Conservation (phyloP, 2,329 filamentous ascomycete species). For the Beauveria rudraprayagi region DNA sequence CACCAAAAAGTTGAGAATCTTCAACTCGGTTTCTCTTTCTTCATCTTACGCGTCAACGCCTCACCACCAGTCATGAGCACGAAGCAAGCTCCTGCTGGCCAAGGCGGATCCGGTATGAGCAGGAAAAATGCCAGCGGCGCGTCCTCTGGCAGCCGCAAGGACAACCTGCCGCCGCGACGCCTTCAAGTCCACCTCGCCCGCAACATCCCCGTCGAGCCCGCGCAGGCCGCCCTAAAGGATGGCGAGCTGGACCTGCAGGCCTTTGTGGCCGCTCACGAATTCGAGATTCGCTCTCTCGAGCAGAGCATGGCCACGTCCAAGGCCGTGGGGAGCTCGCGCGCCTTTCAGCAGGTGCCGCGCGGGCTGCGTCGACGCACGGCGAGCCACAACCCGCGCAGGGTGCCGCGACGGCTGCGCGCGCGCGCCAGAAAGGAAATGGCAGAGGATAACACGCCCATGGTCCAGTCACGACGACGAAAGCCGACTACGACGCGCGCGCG, state of each 20-base stretch:
- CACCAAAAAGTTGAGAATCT: conserved; percentile 6
- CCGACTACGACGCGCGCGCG: conserved; percentile 49
- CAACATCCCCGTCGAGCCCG: conserved; percentile 41
- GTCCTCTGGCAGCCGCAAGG: conserved; percentile 16
- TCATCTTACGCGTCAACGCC: conserved; percentile 11
- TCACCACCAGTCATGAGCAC: conserved; percentile 20
- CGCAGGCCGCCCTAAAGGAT: conserved; percentile 47
- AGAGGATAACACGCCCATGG: conserved; percentile 83
- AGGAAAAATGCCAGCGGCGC: conserved; percentile 21
- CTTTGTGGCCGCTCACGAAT: conserved; percentile 79
- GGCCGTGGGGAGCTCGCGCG: conserved; percentile 52
- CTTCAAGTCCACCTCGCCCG: conserved; percentile 39
- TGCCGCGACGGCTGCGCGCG: conserved; percentile 67
- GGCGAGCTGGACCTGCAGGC: conserved; percentile 79
- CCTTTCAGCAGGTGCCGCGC: conserved; percentile 86
- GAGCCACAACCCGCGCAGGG: conserved; percentile 87
- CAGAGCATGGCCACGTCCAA: conserved; percentile 72
- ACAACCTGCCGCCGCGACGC: conserved; percentile 31
- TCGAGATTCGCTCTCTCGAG: conserved; percentile 80
- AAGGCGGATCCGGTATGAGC: conserved; percentile 14
- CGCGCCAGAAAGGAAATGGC: conserved; percentile 68
- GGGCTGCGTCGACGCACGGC: conserved; percentile 79
- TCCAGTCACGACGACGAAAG: conserved; percentile 56
- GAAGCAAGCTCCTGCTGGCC: conserved; percentile 19
- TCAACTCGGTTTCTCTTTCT: neutral